Evolutionary conservation across 192 early-diverging fungal species (phyloP), one percentile per base, ranked within the genome.

Genomic region (Piromyces finnis): DNA sequence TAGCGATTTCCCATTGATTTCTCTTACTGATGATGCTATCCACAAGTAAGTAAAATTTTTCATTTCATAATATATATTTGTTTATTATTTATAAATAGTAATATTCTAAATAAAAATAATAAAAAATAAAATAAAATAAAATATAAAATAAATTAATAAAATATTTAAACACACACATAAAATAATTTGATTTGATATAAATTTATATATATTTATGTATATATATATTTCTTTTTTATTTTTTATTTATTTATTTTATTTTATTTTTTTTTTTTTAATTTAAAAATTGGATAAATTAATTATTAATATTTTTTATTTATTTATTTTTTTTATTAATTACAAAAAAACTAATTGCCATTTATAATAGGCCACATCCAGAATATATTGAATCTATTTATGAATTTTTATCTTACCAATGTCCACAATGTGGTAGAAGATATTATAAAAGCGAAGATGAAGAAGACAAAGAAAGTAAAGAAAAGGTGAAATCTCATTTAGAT

Each of bases 361-460:
- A 81, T 9, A 81, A 36, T 86, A 91, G 90, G 81, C 82, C 81
- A 78, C 86, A 87, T 37, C 85, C 89, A 7, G 89, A 90, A n/a
- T 87, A 91, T 0, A 83, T 89, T 35, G 86, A 90, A 78, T 84
- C 89, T 27, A 84, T 96, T 78, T 97, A 97, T 86, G 89, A 90
- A 28, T 89, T 88, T 4, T 89, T 92, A 2, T 90, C 93, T 12
- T 84, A 92, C 29, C 92, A 95, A 83, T 99, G 97, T 86, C 91
- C 92, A 78, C 97, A 99, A 86, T 99, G 97, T 84, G 97, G 94
- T 0, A 90, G 91, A 83, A 92, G 97, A 28, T 95, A 91, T 77
- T 84, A 88, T 6, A 90, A 89, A 36, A 78, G 78, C 29, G 86
- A 88, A 13, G 89, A 32, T 32, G 30, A 87, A 22, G 87, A 87